A percentile compares a stretch with the other conserved stretches of the same genome.
Evolutionary conservation across 169 alveolate genomes (phyloP).

Genomic region (Cryptosporidium parvum): DNA sequence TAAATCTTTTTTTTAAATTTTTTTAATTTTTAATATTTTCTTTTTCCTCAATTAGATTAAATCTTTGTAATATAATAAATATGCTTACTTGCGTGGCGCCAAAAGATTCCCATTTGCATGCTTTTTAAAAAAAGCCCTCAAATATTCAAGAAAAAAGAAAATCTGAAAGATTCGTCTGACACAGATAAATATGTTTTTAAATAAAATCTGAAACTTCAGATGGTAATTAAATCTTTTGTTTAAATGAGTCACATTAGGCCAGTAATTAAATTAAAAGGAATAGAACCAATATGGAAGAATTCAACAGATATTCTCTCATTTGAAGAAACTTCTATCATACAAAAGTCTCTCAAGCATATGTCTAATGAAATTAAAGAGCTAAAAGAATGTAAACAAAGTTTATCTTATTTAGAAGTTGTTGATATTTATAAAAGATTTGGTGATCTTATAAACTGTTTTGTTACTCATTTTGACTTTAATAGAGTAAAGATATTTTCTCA

Average conservation of each 20-base stretch:
- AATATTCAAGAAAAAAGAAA: not conserved
- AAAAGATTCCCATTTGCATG: slow-evolving; percentile 59
- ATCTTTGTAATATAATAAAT: not conserved
- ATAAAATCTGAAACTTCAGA: not conserved
- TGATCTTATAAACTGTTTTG: slow-evolving; percentile 16
- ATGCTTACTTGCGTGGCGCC: slow-evolving; percentile 61
- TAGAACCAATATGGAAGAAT: slow-evolving; percentile 51
- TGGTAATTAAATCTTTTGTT: not conserved
- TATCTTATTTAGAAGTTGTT: slow-evolving; percentile 4
- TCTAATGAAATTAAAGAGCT: slow-evolving; percentile 32
- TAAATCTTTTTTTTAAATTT: not conserved
- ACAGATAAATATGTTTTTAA: not conserved
- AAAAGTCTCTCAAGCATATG: slow-evolving; percentile 40
- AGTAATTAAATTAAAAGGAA: slow-evolving; percentile 7
- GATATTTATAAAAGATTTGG: slow-evolving; percentile 22
- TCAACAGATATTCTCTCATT: slow-evolving; percentile 10
- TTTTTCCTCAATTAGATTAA: slow-evolving; percentile 11
- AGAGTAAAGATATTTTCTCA: not conserved
- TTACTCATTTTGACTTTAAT: slow-evolving; percentile 41
- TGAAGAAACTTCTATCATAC: slow-evolving; percentile 33
- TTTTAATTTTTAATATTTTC: not conserved
- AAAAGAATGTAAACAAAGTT: slow-evolving; percentile 32
- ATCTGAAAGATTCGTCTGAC: not conserved
- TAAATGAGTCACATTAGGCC: slow-evolving; percentile 29
- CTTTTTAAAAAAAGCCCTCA: not conserved